Evolutionary conservation across 208 protist species (phyloP).

Genomic region (Herpetomonas samuelpessoai): DNA sequence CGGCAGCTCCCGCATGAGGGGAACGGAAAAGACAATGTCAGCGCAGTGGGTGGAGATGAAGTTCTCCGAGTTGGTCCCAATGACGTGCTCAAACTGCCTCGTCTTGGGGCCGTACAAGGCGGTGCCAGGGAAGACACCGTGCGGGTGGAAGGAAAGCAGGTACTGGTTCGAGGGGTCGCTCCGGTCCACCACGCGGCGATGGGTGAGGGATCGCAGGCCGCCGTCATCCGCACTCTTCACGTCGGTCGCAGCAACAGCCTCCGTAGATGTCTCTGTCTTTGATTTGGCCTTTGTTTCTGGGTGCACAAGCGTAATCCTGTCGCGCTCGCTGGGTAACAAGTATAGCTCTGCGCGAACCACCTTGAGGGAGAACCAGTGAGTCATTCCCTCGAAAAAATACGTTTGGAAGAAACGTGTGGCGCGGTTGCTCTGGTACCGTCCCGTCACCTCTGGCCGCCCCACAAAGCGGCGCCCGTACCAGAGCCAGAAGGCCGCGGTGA

Average conservation of each 20-base stretch:
- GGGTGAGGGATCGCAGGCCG: background rate
- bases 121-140: slow-evolving; percentile 72
- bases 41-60: slow-evolving; percentile 52
- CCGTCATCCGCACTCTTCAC: background rate
- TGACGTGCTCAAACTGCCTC: slow-evolving; percentile 27
- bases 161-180: slow-evolving; percentile 59
- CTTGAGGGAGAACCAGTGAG: slow-evolving; percentile 56
- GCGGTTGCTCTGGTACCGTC: slow-evolving; percentile 31
- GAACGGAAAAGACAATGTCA: slow-evolving; percentile 61
- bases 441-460: slow-evolving; percentile 55
- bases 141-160: slow-evolving; percentile 71
- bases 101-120: slow-evolving; percentile 37
- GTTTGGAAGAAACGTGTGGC: slow-evolving; percentile 37
- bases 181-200: slow-evolving; percentile 16
- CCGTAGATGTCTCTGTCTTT: too few species aligned
- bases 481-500: slow-evolving; percentile 52
- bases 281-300: slow-evolving; percentile 12
- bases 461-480: slow-evolving; percentile 62
- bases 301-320: background rate
- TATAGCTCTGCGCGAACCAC: slow-evolving; percentile 27
- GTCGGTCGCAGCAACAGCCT: too few species aligned
- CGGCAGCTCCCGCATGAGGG: slow-evolving; percentile 58
- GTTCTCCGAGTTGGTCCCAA: slow-evolving; percentile 32
- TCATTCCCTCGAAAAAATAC: slow-evolving; percentile 55
- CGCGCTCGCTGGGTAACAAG: slow-evolving; percentile 17